Percentiles rank a stretch among this genome's conserved stretches.
Evolutionary conservation across 345 rosid species (phyloP).

Genomic region (Aurinia saxatilis): DNA sequence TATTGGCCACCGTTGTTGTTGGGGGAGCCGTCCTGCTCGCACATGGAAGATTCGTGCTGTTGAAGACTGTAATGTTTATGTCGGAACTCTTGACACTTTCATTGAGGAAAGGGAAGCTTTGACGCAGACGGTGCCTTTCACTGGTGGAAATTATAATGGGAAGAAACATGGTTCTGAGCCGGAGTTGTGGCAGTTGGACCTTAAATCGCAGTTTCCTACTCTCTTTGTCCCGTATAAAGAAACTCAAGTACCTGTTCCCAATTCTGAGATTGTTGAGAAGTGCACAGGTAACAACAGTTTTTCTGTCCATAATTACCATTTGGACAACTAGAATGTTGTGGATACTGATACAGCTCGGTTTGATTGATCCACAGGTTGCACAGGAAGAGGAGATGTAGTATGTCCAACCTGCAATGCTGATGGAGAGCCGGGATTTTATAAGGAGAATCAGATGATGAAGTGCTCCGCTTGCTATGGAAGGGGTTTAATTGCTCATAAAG

Average conservation of each 20-base stretch:
- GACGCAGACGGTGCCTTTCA: constrained; percentile 57
- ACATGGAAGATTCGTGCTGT: constrained; percentile 82
- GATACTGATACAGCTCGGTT: constrained; percentile 1
- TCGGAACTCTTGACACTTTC: constrained; percentile 88
- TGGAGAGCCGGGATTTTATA: constrained; percentile 74
- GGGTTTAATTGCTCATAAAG: constrained; percentile 90
- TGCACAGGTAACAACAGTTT: constrained; percentile 56
- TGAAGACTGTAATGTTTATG: constrained; percentile 95
- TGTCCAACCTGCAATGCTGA: constrained; percentile 70
- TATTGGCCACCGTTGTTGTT: constrained; percentile 90
- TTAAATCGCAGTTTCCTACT: constrained; percentile 72
- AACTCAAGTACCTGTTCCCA: constrained; percentile 49
- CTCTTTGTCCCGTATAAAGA: constrained; percentile 64
- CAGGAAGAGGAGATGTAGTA: constrained; percentile 56
- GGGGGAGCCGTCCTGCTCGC: constrained; percentile 98
- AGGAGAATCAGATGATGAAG: constrained; percentile 60
- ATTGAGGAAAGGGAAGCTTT: constrained; percentile 77
- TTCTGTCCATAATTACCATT: background rate
- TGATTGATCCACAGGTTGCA: constrained; percentile 47
- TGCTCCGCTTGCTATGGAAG: constrained; percentile 75
- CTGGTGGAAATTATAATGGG: constrained; percentile 43
- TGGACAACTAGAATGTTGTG: background rate
- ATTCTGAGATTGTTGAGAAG: constrained; percentile 65
- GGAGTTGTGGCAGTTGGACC: constrained; percentile 76
- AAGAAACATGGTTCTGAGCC: constrained; percentile 48